Evolutionary conservation across 106 monocot genomes (phyloP).

Genomic region (Triglochin maritima): DNA sequence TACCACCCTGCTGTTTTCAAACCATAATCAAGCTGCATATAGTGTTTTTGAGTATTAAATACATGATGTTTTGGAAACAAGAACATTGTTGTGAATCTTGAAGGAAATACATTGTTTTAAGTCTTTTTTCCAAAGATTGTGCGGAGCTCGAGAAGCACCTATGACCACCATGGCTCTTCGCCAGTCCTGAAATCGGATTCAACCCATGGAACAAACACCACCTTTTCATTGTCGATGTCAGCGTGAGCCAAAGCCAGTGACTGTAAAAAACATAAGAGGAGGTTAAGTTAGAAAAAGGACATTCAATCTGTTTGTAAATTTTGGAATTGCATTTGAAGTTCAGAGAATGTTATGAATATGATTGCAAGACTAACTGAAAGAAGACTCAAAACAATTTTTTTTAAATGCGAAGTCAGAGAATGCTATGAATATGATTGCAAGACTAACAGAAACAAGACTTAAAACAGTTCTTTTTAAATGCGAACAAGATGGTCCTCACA

Average conservation of each 20-base stretch:
- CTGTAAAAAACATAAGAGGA: conserved; percentile 18
- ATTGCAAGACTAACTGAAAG: background rate
- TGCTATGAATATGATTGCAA: background rate
- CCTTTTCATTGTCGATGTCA: conserved; percentile 82
- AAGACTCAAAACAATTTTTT: background rate
- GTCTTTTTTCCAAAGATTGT: background rate
- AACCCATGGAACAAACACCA: conserved; percentile 84
- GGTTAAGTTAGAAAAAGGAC: background rate
- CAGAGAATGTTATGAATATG: background rate
- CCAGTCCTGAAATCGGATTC: conserved; percentile 98
- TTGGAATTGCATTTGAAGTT: background rate
- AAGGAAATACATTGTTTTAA: background rate
- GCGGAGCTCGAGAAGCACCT: background rate
- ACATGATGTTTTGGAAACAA: background rate
- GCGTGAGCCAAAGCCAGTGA: conserved; percentile 92
- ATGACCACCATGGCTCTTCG: conserved; percentile 84
- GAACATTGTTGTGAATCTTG: background rate
- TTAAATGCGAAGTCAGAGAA: background rate
- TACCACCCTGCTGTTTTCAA: background rate
- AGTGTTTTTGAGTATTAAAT: background rate
- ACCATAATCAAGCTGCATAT: background rate
- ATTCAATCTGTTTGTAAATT: no score
- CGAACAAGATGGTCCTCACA: no score
- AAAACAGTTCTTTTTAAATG: no score
- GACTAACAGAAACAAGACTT: no score